Evolutionary conservation across 2,329 filamentous ascomycete genomes (phyloP).

Genomic region (Sclerotinia borealis): DNA sequence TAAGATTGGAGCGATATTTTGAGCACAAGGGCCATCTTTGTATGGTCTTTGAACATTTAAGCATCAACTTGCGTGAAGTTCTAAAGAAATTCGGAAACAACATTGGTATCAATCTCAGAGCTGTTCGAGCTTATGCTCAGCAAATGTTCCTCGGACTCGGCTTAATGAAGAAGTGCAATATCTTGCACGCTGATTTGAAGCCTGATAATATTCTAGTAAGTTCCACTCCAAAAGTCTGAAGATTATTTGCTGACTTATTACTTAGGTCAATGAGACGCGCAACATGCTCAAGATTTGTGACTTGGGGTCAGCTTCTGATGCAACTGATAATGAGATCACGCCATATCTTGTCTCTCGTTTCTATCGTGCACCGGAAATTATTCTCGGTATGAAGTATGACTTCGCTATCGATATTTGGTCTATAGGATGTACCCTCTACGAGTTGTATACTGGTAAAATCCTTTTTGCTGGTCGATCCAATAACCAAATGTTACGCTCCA

Average conservation of each 20-base stretch:
- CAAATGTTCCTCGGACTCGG: slow-evolving; percentile 90
- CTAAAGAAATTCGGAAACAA: slow-evolving; percentile 94
- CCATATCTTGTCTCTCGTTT: slow-evolving; percentile 96
- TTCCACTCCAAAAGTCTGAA: background rate
- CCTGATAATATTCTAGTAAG: slow-evolving; percentile 81
- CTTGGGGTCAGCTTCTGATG: slow-evolving; percentile 89
- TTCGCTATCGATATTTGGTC: slow-evolving; percentile 97
- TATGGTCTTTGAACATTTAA: slow-evolving; percentile 93
- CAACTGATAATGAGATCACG: slow-evolving; percentile 84
- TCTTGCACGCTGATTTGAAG: slow-evolving; percentile 94
- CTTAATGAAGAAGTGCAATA: slow-evolving; percentile 84
- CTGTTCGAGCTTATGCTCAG: slow-evolving; percentile 82
- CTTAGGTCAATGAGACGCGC: slow-evolving; percentile 67
- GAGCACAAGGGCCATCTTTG: slow-evolving; percentile 94
- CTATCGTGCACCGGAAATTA: slow-evolving; percentile 94
- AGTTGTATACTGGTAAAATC: slow-evolving; percentile 96
- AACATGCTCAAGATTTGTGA: slow-evolving; percentile 92
- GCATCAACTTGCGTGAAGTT: slow-evolving; percentile 88
- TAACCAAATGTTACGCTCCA: slow-evolving; percentile 95
- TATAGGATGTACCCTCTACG: slow-evolving; percentile 93
- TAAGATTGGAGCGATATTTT: slow-evolving; percentile 80
- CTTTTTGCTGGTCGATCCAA: slow-evolving; percentile 92
- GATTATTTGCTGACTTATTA: slow-evolving; percentile 13
- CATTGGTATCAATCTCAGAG: slow-evolving; percentile 82
- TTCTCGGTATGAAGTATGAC: slow-evolving; percentile 92